A percentile compares a stretch with the other conserved stretches of the same genome.
Conservation (phyloP, 2,329 filamentous ascomycete species). For the Boeremia lycopersici region DNA sequence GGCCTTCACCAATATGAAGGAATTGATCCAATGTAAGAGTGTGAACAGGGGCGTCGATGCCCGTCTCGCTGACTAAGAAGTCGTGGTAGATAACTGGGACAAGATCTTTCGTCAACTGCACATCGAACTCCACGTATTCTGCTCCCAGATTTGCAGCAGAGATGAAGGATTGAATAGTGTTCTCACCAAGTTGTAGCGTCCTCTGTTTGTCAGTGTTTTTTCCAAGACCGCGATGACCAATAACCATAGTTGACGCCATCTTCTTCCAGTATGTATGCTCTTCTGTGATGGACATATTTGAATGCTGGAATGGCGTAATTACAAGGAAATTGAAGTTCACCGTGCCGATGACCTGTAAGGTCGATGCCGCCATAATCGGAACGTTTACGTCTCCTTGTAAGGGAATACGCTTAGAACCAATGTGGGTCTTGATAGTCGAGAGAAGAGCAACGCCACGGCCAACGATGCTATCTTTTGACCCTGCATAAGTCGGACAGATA, state of each 20-base stretch:
- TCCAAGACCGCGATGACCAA: conserved; percentile 74
- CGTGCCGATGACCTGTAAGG: conserved; percentile 86
- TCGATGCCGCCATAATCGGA: conserved; percentile 82
- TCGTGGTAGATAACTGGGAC: conserved; percentile 99
- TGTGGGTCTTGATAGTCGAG: conserved; percentile 79
- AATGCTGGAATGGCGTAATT: conserved; percentile 91
- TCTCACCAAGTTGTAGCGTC: conserved; percentile 93
- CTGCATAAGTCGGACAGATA: conserved; percentile 93
- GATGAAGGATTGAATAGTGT: conserved; percentile 94
- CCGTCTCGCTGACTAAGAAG: conserved; percentile 96
- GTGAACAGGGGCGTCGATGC: conserved; percentile 95
- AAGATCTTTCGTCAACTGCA: conserved; percentile 97
- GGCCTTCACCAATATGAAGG: conserved; percentile 76
- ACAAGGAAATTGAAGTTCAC: conserved; percentile 98
- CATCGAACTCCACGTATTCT: conserved; percentile 77
- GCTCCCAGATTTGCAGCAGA: conserved; percentile 91
- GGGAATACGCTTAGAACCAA: conserved; percentile 87
- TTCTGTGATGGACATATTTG: conserved; percentile 89
- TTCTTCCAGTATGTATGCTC: conserved; percentile 97
- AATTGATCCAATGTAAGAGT: conserved; percentile 95
- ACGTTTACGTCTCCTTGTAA: conserved; percentile 91
- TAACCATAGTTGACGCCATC: conserved; percentile 83
- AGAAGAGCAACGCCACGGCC: conserved; percentile 88
- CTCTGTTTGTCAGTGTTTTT: conserved; percentile 86
- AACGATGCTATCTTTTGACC: conserved; percentile 77